A percentile compares a stretch with the other conserved stretches of the same genome.
phyloP scores from a whole-genome alignment of 1,284 basidiomycete species.

The Hortiboletus rubellus region DNA sequence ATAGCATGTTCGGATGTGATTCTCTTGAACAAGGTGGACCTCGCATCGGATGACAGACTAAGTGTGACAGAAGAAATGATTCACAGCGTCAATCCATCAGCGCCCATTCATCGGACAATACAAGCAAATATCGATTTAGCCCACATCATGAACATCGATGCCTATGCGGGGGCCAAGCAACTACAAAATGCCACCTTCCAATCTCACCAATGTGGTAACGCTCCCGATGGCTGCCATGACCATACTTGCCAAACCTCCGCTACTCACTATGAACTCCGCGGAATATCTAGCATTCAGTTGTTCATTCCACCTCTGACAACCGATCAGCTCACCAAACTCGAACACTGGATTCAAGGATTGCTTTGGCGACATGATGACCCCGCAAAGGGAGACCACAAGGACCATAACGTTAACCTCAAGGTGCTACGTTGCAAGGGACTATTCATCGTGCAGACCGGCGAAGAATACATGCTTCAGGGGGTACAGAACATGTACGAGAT shows the following conservation, averaged over 20 bases:
- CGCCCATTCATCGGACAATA: constrained; percentile 69
- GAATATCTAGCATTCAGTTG: constrained; percentile 74
- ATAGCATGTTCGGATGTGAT: constrained; percentile 90
- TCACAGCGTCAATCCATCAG: constrained; percentile 74
- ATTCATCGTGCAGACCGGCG: constrained; percentile 53
- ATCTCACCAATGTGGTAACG: constrained; percentile 31
- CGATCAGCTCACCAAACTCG: constrained; percentile 51
- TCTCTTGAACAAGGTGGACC: constrained; percentile 84
- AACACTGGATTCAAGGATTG: constrained; percentile 75
- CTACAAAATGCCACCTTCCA: constrained; percentile 28
- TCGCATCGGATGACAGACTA: constrained; percentile 50
- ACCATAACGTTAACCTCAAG: constrained; percentile 40
- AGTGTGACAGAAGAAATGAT: constrained; percentile 58
- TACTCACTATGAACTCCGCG: constrained; percentile 63
- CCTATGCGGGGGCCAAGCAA: constrained; percentile 52
- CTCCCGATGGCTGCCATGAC: constrained; percentile 25
- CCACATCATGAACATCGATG: constrained; percentile 75
- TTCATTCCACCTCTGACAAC: constrained; percentile 57
- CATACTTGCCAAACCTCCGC: constrained; percentile 3
- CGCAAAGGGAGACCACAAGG: constrained; percentile 6
- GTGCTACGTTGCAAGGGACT: constrained; percentile 86
- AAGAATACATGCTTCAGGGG: constrained; percentile 77
- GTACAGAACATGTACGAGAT: constrained; percentile 87
- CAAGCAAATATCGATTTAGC: constrained; percentile 69
- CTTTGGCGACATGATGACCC: constrained; percentile 68